Evolutionary conservation across 805 yeast species (phyloP), one percentile per base, ranked within the genome.

Genomic region (Gaillardinia entomophila): DNA sequence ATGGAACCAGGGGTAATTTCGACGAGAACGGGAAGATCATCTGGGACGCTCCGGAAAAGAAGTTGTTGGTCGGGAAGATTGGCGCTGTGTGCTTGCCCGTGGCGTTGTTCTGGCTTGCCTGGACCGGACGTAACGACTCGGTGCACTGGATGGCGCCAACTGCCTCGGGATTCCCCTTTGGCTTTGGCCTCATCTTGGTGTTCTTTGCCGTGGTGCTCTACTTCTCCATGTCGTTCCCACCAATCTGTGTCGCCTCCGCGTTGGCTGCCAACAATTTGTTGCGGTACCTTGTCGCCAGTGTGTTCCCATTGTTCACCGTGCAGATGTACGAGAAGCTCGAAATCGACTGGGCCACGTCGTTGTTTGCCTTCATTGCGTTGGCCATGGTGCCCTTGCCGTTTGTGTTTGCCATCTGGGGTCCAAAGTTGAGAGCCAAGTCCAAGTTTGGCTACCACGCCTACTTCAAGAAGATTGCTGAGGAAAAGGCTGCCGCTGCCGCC

Each of bases 261-360:
- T 57, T 86, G 40, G 95, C 95, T 23, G 96, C 95, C 11, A 88
- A 87, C 60, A 85, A 84, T 53, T 65, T 88, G 49, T 57, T 80
- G 36, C 74, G 96, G 60, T 86, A 85, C 51, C 44, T 80, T 20
- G 53, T 82, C 40, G 86, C 94, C 7, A 77, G 86, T 5, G 84
- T 79, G 14, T 80, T 88, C 68, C 96, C 96, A 35, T 66, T 88
- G 37, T 87, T 88, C 60, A 83, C 88, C 1, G 73, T 78, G 14
- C 96, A 87, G 59, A 84, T 88, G 95, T 80, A 82, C 62, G 53
- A 70, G 13, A 77, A 69, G 27, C 63, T 88, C 48, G 77, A 77
- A 25, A 74, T 79, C 43, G 83, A 75, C 46, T 86, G 95, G 94
- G 96, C 95, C 8, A 65, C 82, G 20, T 73, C 87, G 0, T 44